A percentile compares a stretch with the other conserved stretches of the same genome.
Conservation (phyloP, 1,139 yeast species). For the Hyphopichia burtonii region DNA sequence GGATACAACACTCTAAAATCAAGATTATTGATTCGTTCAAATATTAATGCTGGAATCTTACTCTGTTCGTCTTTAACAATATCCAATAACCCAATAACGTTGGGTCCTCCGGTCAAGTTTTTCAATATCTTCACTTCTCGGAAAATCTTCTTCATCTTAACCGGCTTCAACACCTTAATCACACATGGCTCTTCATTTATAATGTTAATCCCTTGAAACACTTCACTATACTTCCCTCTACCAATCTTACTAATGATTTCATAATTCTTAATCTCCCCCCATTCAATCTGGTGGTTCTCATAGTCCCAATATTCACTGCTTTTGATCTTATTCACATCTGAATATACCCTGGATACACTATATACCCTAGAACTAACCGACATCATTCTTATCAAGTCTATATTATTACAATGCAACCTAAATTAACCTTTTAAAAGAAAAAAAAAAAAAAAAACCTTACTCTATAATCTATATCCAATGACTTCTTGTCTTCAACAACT, state of each 20-base stretch:
- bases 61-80: constrained; percentile 74
- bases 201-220: constrained; percentile 68
- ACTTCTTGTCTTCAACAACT: too few relatives aligned
- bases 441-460: not conserved
- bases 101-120: constrained; percentile 74
- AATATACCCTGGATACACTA: constrained; percentile 84
- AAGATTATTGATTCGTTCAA: constrained; percentile 68
- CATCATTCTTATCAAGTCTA: too few relatives aligned
- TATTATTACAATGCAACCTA: not conserved
- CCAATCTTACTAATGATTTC: constrained; percentile 93
- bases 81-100: constrained; percentile 65
- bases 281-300: constrained; percentile 64
- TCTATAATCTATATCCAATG: too few relatives aligned
- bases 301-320: constrained; percentile 96
- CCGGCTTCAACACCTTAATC: constrained; percentile 76
- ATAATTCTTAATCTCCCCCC: constrained; percentile 77
- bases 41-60: constrained; percentile 73
- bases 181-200: constrained; percentile 54
- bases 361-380: constrained; percentile 38
- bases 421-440: not conserved
- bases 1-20: constrained; percentile 75
- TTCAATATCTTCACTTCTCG: constrained; percentile 75
- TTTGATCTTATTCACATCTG: constrained; percentile 76
- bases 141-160: constrained; percentile 74
- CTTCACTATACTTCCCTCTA: constrained; percentile 96